A percentile compares a stretch with the other conserved stretches of the same genome.
These are phyloP conservation scores for Boletus rubroflammeus DNA, from an alignment of 768 basidiomycete genomes.

Conservation along the genomic window DNA sequence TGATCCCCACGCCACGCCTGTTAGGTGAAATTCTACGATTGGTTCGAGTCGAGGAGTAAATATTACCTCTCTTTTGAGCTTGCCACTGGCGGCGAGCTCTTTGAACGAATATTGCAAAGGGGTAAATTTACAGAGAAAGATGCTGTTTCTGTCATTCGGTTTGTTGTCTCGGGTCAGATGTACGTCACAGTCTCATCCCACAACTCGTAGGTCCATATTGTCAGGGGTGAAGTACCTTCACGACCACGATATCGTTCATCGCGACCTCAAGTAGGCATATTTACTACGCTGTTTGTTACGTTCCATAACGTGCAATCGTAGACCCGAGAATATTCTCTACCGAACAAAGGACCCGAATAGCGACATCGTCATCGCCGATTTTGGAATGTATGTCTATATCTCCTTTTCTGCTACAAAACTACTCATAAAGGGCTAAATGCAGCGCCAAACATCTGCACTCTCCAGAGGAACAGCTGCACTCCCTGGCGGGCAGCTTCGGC, in stretches of 20 bases:
- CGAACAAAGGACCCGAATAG: conserved; percentile 70
- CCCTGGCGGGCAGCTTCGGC: conserved; percentile 78
- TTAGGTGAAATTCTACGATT: conserved; percentile 93
- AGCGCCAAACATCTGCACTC: conserved; percentile 83
- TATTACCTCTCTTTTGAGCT: conserved; percentile 97
- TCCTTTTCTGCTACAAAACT: not conserved
- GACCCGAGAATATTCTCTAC: conserved; percentile 96
- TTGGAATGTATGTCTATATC: conserved; percentile 73
- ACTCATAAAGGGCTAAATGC: not conserved
- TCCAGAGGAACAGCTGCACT: conserved; percentile 64
- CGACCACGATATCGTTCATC: conserved; percentile 89
- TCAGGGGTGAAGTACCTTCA: conserved; percentile 88
- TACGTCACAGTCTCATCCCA: not conserved
- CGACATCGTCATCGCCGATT: conserved; percentile 94
- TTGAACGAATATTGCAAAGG: conserved; percentile 76
- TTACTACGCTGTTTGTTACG: not conserved
- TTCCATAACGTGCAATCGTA: conserved; percentile 24
- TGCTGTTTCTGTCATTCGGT: conserved; percentile 75
- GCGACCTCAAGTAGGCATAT: conserved; percentile 79
- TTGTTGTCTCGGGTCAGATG: conserved; percentile 23
- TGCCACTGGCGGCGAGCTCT: conserved; percentile 91
- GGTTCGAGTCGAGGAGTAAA: conserved; percentile 92
- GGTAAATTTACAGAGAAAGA: conserved; percentile 95
- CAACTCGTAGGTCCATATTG: conserved; percentile 61
- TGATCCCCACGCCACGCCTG: not conserved